phyloP scores from a whole-genome alignment of 2,329 filamentous ascomycete genomes.

The Ophiocordyceps australis region DNA sequence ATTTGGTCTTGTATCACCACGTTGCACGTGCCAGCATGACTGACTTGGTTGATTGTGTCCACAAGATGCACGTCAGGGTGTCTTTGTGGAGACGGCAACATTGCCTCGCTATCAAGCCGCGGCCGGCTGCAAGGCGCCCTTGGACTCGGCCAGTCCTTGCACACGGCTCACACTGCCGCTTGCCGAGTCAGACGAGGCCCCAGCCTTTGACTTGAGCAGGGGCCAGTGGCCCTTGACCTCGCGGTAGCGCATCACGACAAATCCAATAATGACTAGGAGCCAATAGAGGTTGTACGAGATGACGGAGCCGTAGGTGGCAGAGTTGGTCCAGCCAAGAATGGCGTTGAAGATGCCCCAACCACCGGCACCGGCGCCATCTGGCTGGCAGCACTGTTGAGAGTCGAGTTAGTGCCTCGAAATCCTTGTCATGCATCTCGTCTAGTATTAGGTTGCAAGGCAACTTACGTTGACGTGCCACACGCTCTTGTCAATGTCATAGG shows the following conservation, averaged over 20 bases:
- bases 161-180: constrained; percentile 9
- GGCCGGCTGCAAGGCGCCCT: constrained; percentile 6
- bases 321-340: constrained; percentile 75
- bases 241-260: constrained; percentile 46
- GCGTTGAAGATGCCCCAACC: constrained; percentile 83
- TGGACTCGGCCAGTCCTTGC: constrained; percentile 7
- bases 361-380: constrained; percentile 50
- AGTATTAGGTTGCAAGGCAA: constrained; percentile 5
- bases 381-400: constrained; percentile 50
- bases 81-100: too few relatives aligned
- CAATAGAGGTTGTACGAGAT: constrained; percentile 82
- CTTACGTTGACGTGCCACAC: constrained; percentile 71
- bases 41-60: too few relatives aligned
- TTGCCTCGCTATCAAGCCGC: too few relatives aligned
- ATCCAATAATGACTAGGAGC: constrained; percentile 55
- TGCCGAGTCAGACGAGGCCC: constrained; percentile 3
- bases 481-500: constrained; percentile 59
- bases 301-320: constrained; percentile 72
- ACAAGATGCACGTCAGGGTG: too few relatives aligned
- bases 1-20: too few relatives aligned
- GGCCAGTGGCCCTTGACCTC: constrained; percentile 37
- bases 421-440: too few relatives aligned
- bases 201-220: constrained; percentile 17
- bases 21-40: too few relatives aligned
- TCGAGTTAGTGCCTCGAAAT: too few relatives aligned